Base-by-base conservation (phyloP, 305 asterid genomes). In the Fraxinus albicans region DNA sequence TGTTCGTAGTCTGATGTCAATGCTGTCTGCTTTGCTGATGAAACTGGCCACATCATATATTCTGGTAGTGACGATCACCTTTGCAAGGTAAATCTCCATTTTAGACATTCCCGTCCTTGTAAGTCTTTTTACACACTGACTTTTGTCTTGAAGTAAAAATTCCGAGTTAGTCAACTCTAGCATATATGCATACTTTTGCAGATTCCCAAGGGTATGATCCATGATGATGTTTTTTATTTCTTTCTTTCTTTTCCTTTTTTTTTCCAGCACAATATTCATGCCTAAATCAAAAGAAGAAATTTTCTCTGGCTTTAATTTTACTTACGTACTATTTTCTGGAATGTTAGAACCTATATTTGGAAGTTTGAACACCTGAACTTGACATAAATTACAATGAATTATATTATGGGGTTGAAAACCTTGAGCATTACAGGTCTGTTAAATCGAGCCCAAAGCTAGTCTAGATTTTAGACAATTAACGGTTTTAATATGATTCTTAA, bases 1-100 rank as follows among this genome's bases (percentile, higher is more conserved):
- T 81, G 84, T 38, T 85, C 85, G 92, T 98, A 96, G 99, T 89
- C 93, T 85, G 99, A 96, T 91, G 98, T 96, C 73, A 96, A 96
- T 89, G 90, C 98, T 80, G 99, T 96, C 58, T 96, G 99, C 91
- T 96, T 94, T 88, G 99, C 97, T 25, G 99, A 96, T 82, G 99
- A 94, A 86, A 91, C 91, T 69, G 98, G 99, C 73, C 95, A 96
- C 85, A 85, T 96, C 83, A 91, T 96, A 81, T 96, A 93, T 87
- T 96, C 99, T 19, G 99, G 99, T 85, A 96, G 99, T 36, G 99
- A 96, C 29, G 99, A 96, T 86, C 84, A 85, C 88, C 94, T 96
- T 36, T 96, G 99, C 89, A 96, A 96, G 89, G 99, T 93, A 93
- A 86, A 82, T 67, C 85, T 78, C 25, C 80, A 34, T 40, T 21